Evolutionary conservation across 2,329 filamentous ascomycete genomes (phyloP).

Genomic region (Macroventuria anomochaeta): DNA sequence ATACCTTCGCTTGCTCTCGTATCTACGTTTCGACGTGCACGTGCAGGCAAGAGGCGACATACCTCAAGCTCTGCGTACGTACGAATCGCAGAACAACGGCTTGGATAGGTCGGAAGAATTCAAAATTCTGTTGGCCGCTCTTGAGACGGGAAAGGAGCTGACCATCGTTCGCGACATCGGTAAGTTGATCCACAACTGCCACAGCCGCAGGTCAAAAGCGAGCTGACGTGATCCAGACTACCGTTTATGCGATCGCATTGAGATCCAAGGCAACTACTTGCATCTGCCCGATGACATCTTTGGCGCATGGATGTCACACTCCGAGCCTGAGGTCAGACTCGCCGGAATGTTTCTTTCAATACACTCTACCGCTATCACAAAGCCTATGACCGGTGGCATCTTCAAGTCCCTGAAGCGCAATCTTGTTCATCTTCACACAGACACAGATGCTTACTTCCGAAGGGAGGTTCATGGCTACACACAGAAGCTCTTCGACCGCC

Average conservation of each 20-base stretch:
- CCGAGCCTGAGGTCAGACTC: constrained; percentile 65
- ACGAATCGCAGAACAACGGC: constrained; percentile 11
- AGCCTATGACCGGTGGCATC: constrained; percentile 69
- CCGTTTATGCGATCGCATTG: constrained; percentile 29
- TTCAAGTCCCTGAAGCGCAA: constrained; percentile 69
- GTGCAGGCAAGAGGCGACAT: constrained; percentile 28
- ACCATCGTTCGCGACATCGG: constrained; percentile 52
- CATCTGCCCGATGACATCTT: constrained; percentile 59
- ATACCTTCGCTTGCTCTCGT: constrained; percentile 51
- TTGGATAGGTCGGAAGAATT: constrained; percentile 38
- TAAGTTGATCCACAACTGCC: constrained; percentile 21
- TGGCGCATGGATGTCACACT: constrained; percentile 47
- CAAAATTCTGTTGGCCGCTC: constrained; percentile 46
- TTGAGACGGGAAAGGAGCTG: constrained; percentile 56
- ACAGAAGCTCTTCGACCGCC: constrained; percentile 76
- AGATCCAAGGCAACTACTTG: constrained; percentile 50
- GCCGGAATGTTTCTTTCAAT: constrained; percentile 83
- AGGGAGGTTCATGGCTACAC: constrained; percentile 79
- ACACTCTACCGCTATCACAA: constrained; percentile 75
- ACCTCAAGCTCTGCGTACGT: constrained; percentile 20
- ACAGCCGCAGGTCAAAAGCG: too few relatives aligned
- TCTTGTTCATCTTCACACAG: constrained; percentile 76
- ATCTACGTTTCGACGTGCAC: constrained; percentile 45
- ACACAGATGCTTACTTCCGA: constrained; percentile 84
- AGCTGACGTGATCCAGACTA: constrained; percentile 29